Conservation (phyloP, 2,329 filamentous ascomycete genomes). For the Lasiodiplodia theobromae region DNA sequence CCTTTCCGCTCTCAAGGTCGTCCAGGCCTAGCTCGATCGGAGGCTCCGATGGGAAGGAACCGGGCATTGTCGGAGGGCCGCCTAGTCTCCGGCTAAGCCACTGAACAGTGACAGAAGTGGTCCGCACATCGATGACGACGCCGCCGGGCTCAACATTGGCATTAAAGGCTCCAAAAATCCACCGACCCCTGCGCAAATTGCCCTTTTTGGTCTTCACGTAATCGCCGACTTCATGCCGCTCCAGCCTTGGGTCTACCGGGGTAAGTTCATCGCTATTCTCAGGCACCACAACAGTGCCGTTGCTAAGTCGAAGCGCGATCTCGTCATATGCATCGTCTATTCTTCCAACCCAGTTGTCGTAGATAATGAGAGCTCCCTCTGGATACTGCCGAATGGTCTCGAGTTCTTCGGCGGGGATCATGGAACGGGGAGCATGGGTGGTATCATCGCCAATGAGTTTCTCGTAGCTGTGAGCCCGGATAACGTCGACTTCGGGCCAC, state of each 20-base stretch:
- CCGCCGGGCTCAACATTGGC: slow-evolving; percentile 58
- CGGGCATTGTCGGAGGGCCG: slow-evolving; percentile 34
- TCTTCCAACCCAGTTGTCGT: slow-evolving; percentile 63
- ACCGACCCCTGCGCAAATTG: slow-evolving; percentile 59
- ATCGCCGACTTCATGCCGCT: slow-evolving; percentile 56
- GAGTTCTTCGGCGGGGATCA: slow-evolving; percentile 56
- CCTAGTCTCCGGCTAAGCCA: slow-evolving; percentile 60
- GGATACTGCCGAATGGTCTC: slow-evolving; percentile 53
- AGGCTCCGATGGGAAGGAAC: slow-evolving; percentile 38
- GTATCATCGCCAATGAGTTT: slow-evolving; percentile 31
- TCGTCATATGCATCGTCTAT: slow-evolving; percentile 59
- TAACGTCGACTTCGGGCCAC: slow-evolving; percentile 27
- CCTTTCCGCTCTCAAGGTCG: slow-evolving; percentile 52
- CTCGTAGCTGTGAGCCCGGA: slow-evolving; percentile 35
- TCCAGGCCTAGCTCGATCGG: slow-evolving; percentile 42
- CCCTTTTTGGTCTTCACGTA: slow-evolving; percentile 60
- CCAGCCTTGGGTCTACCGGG: slow-evolving; percentile 43
- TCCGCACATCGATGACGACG: slow-evolving; percentile 59
- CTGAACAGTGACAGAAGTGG: slow-evolving; percentile 55
- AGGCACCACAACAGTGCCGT: slow-evolving; percentile 63
- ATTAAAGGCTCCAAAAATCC: slow-evolving; percentile 61
- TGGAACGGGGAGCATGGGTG: slow-evolving; percentile 36
- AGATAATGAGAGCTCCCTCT: slow-evolving; percentile 61
- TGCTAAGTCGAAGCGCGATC: slow-evolving; percentile 58
- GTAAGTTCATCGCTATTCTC: slow-evolving; percentile 53